Conservation (phyloP, 257 asterid genomes). For the Handroanthus guayacan region DNA sequence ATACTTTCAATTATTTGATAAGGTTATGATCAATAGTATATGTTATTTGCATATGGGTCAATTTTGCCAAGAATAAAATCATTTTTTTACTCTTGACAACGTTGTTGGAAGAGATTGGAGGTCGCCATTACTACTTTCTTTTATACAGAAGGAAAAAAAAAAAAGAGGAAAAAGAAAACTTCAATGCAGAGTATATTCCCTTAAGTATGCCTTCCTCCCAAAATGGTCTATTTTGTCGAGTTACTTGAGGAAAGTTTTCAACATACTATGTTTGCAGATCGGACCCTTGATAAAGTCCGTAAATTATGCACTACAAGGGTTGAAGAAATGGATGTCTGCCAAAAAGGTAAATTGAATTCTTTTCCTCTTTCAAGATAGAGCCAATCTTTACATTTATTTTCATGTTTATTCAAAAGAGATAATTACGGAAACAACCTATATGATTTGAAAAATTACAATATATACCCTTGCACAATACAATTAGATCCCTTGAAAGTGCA, state of each 20-base stretch:
- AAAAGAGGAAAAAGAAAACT: too few relatives aligned
- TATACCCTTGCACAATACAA: too few relatives aligned
- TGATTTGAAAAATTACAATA: too few relatives aligned
- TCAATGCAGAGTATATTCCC: background rate
- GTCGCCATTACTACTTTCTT: too few relatives aligned
- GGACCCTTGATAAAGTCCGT: constrained; percentile 69
- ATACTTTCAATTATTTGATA: background rate
- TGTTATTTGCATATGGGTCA: too few relatives aligned
- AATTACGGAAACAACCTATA: too few relatives aligned
- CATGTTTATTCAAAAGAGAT: background rate
- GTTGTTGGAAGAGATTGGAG: too few relatives aligned
- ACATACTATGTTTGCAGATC: constrained; percentile 46
- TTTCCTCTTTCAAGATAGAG: background rate
- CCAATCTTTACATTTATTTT: too few relatives aligned
- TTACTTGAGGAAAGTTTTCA: background rate
- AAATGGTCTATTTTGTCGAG: background rate
- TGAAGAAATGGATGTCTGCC: constrained; percentile 73
- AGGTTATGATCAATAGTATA: background rate
- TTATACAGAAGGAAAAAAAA: too few relatives aligned
- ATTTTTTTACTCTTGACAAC: too few relatives aligned
- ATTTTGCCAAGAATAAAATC: too few relatives aligned
- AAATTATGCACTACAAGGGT: constrained; percentile 52
- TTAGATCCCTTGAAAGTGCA: too few relatives aligned
- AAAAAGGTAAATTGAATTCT: constrained; percentile 50
- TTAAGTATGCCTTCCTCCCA: background rate